Percentiles rank a stretch among this genome's conserved stretches.
phyloP scores from a whole-genome alignment of 345 rosid species.

The Isatis tinctoria region DNA sequence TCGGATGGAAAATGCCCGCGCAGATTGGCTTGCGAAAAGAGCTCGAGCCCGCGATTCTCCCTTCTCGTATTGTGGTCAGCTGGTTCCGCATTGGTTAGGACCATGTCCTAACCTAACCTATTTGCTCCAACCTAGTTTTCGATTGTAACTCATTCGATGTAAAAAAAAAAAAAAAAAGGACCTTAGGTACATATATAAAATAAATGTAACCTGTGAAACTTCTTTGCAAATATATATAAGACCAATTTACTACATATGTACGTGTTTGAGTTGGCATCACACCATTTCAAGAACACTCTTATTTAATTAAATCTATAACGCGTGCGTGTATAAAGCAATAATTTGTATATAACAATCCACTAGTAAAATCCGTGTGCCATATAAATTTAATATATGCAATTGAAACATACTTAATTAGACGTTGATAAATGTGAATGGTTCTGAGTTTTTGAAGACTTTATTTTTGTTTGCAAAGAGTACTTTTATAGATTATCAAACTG shows the following conservation, averaged over 20 bases:
- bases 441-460: slow-evolving; percentile 1
- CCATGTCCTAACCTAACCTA: too few species aligned
- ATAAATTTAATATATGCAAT: background rate
- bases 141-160: too few species aligned
- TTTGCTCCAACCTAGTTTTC: too few species aligned
- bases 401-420: background rate
- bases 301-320: background rate
- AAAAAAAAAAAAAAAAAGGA: too few species aligned
- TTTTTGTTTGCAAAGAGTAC: too few species aligned
- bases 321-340: background rate
- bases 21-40: too few species aligned
- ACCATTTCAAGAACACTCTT: background rate
- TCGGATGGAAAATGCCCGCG: too few species aligned
- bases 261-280: background rate
- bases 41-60: too few species aligned
- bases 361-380: slow-evolving; percentile 4
- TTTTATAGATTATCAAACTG: background rate
- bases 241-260: background rate
- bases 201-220: slow-evolving; percentile 17
- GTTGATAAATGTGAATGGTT: slow-evolving; percentile 1
- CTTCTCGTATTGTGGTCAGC: too few species aligned
- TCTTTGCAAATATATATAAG: slow-evolving; percentile 3
- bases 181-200: background rate
- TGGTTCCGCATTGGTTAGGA: too few species aligned
- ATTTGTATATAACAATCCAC: background rate